Conservation (phyloP, 2,329 filamentous ascomycete genomes). For the Aspergillus eucalypticola region DNA sequence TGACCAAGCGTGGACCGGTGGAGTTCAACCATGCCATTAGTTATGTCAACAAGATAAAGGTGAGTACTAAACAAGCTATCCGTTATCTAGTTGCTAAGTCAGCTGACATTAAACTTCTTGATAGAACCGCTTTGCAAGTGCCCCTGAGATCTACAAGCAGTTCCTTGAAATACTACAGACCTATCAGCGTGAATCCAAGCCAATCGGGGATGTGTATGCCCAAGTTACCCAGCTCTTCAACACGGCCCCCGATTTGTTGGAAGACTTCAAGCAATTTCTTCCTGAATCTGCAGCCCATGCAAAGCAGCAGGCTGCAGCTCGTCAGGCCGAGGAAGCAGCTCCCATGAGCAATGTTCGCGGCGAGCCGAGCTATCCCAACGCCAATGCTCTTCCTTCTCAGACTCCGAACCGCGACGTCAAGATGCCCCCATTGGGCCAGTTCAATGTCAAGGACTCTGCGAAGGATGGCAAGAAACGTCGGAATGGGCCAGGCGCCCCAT, state of each 20-base stretch:
- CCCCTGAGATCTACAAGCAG: constrained; percentile 98
- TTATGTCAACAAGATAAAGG: constrained; percentile 99
- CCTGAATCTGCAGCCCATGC: constrained; percentile 80
- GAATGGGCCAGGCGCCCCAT: constrained; percentile 52
- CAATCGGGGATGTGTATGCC: constrained; percentile 96
- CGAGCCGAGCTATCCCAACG: constrained; percentile 49
- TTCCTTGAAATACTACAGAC: constrained; percentile 98
- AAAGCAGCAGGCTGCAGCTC: constrained; percentile 59
- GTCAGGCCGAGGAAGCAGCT: constrained; percentile 69
- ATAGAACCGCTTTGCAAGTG: constrained; percentile 92
- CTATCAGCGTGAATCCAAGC: constrained; percentile 96
- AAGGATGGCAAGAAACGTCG: constrained; percentile 91
- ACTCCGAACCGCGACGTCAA: constrained; percentile 59
- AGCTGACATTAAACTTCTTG: neutral
- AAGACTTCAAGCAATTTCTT: constrained; percentile 98
- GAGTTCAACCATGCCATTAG: constrained; percentile 99
- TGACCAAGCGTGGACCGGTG: constrained; percentile 88
- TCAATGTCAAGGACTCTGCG: constrained; percentile 77
- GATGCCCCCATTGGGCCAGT: constrained; percentile 92
- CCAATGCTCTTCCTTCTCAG: constrained; percentile 49
- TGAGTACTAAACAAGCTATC: constrained; percentile 44
- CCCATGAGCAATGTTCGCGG: constrained; percentile 65
- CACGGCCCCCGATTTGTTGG: constrained; percentile 86
- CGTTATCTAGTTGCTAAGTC: neutral
- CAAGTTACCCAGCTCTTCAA: constrained; percentile 95